Base-by-base conservation (phyloP, 108 stramenopile genomes). In the Schizochytrium sp. region DNA sequence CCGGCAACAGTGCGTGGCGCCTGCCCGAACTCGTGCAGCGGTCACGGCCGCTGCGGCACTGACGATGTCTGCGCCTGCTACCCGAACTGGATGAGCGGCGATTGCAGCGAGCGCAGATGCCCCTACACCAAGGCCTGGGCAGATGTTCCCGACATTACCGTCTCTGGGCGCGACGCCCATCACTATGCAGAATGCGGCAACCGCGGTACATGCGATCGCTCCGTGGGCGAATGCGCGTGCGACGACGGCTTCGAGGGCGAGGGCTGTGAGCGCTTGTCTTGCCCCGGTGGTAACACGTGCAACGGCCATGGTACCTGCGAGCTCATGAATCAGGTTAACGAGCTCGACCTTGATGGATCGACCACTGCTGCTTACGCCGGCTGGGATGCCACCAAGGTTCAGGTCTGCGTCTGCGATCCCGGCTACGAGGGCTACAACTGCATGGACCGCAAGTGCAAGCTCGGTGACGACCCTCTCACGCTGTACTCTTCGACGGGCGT, bases 101-200 rank as follows among this genome's bases (percentile, higher is more conserved):
- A 96, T 87, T 96, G 96, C 90, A 91, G 94, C n/a, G 69, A 93
- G 72, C 91, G 94, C 59, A 88, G 53, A 18, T 94, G 94, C 91
- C 91, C 93, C 6, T 57, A 28, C 21, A 92, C 91, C 5, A 90
- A 87, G 53, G 91, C 94, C 21, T 94, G 94, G 94, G 76, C 48
- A 1, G 76, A 83, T 23, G 5, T 83, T 28, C 92, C 93, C 72
- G 92, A 91, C 72, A 43, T 47, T 29, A 91, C 94, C 18, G 44
- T 72, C 4, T 87, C 93, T 8, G 89, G 89, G 23, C 45, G 94
- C 55, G 45, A 21, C 18, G 94, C 92, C 51, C 94, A 94, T 89
- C 44, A 44, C 16, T 58, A 28, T 28, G 90, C 60, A 3, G 93
- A 94, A 72, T 95, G 95, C 91, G 91, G 90, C 51, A 88, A 91